These are phyloP conservation scores for Colletotrichum chlorophyti DNA, from an alignment of 2,329 filamentous ascomycete species.

Conservation along the genomic window DNA sequence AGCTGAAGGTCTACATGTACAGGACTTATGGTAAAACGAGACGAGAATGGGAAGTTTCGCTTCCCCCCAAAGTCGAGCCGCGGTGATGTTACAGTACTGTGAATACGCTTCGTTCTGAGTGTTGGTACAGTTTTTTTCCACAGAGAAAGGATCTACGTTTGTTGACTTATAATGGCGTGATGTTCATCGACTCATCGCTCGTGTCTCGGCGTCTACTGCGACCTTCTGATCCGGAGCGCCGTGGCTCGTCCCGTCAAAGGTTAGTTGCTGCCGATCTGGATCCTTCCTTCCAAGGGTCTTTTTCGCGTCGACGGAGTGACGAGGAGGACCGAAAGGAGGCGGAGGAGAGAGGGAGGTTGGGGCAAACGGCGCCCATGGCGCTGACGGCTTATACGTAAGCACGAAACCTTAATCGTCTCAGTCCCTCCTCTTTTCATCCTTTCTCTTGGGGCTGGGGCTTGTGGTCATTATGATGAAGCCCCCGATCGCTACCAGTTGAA, in stretches of 20 bases:
- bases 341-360: neutral
- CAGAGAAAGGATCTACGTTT: no score
- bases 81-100: no score
- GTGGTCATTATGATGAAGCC: no score
- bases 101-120: no score
- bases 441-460: neutral
- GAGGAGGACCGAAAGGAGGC: neutral
- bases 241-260: neutral
- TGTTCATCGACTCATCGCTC: no score
- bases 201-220: no score
- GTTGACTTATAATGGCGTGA: no score
- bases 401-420: neutral
- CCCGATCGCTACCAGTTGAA: slow-evolving; percentile 10
- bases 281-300: no score
- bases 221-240: slow-evolving; percentile 4
- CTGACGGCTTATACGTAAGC: neutral
- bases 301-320: neutral
- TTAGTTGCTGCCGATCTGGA: neutral
- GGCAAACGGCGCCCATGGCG: neutral
- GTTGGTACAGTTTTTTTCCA: no score
- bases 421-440: neutral
- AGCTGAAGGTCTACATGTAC: no score
- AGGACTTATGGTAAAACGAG: neutral
- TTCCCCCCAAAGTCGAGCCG: no score
- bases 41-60: no score